Base-by-base conservation (phyloP, 306 rosid genomes). In the Ochetophila trinervis region DNA sequence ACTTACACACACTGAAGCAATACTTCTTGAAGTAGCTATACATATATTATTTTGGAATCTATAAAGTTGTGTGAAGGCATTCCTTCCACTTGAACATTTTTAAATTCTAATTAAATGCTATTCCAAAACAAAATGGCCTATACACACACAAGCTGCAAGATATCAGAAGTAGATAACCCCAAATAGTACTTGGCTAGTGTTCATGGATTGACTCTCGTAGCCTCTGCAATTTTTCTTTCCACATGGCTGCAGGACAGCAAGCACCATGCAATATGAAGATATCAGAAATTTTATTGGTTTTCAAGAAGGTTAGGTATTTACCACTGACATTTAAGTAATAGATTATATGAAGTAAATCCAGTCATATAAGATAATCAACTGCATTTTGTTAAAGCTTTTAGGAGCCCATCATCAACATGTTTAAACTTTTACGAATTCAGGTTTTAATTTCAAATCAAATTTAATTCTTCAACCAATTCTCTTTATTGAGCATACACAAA, bases 171-270 rank as follows among this genome's bases (percentile, higher is more conserved):
- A 8, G 60, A 47, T 22, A 36, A 82, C 87, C 81, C 63, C 53
- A 27, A 27, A 27, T 27, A 1, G 44, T 52, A 60, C 60, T 57
- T 50, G 74, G 74, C 75, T 81, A 86, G 66, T 53, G 82, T 78
- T 80, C 91, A 8, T 61, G 86, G 12, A 65, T 68, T 23, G 87
- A 86, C 70, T 86, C 82, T 17, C 94, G 96, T 74, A 90, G 84
- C 73, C 80, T 70, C 65, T 66, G 70, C 67, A 94, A 80, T 81
- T 83, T 83, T 80, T 94, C 91, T 78, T 83, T 91, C 96, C 91
- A 90, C 74, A 63, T 61, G 59, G 97, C 99, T 94, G 90, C 89
- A 83, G 78, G 78, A 57, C 15, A 53, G 19, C 66, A 48, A 2
- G 22, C 49, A 72, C 68, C 24, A 67, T 34, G 69, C 42, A 62